Base-by-base conservation (phyloP, 2,329 filamentous ascomycete species). In the Aspergillus puulaauensis region DNA sequence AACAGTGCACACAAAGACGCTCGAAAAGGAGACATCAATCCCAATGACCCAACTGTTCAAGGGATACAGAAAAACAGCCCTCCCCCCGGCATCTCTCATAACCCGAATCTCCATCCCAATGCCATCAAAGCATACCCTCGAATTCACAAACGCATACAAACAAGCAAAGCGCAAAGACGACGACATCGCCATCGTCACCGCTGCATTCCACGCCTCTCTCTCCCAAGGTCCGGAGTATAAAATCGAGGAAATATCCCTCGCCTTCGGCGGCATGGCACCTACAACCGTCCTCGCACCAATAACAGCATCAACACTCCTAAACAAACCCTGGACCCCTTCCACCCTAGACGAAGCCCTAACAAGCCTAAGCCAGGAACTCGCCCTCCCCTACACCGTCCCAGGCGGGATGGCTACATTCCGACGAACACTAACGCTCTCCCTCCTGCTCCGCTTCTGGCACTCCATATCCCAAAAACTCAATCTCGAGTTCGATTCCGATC, bases 381-480 rank as follows among this genome's bases (percentile, higher is more conserved):
- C 95, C 70, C 81, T 99, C 31, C 82, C 85, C 3, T 98, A 96
- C 67, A 88, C 91, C 52, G 95, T 99, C 0, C 95, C 93, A 0
- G 95, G 95, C 64, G 95, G 95, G 37, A 99, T 99, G 95, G 93
- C 95, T 0, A 96, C 92, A 1, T 99, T 98, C 70, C 83, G 95
- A 31, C 96, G 95, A 71, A 90, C 92, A 0, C 79, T 99, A 7
- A 93, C 95, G 0, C 80, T 98, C 52, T 88, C 93, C 2, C 96
- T 99, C 81, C 98, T 98, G 76, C 98, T 98, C 75, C 88, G 92
- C 39, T 99, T 97, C 75, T 98, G 96, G 70, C 90, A 98, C 68
- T 93, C 98, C 61, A 83, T 93, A 0, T 80, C 97, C 41, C 82
- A 85, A 0, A 82, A 82, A 27, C 75, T 83, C 11, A 70, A 77